These are phyloP conservation scores for Geranomyces michiganensis DNA, from an alignment of 192 early-diverging fungal genomes.

Conservation along the genomic window DNA sequence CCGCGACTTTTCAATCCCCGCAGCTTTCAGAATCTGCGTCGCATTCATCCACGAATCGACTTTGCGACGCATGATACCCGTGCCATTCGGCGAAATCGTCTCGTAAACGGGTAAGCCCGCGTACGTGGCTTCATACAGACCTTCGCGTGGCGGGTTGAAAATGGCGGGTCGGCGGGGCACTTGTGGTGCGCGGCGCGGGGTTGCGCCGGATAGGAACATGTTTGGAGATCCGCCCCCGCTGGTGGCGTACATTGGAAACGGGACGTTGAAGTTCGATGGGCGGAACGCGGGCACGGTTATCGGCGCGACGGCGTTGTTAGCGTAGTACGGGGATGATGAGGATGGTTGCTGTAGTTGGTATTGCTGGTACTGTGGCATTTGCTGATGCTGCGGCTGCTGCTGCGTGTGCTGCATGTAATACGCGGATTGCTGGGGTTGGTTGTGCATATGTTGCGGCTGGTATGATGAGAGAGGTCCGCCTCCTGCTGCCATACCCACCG, in stretches of 20 bases:
- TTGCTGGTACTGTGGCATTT: constrained; percentile 1
- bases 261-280: constrained; percentile 29
- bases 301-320: not conserved
- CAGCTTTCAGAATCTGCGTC: constrained; percentile 56
- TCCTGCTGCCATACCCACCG: no score
- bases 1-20: constrained; percentile 56
- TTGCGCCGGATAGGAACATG: not conserved
- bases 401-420: constrained; percentile 19
- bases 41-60: constrained; percentile 54
- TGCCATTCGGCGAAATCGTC: constrained; percentile 69
- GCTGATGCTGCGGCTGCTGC: constrained; percentile 24
- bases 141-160: constrained; percentile 19
- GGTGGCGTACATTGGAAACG: no score
- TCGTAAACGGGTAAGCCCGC: constrained; percentile 85
- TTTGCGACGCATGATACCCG: constrained; percentile 56
- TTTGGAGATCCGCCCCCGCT: not conserved
- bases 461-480: not conserved
- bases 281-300: constrained; percentile 23
- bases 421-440: not conserved
- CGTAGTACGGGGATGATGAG: constrained; percentile 12
- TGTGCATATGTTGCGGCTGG: not conserved
- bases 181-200: not conserved
- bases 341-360: not conserved
- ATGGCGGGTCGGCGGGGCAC: constrained; percentile 4
- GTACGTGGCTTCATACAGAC: constrained; percentile 51